Evolutionary conservation across 2,329 filamentous ascomycete genomes (phyloP).

Genomic region (Sphaerulina musiva): DNA sequence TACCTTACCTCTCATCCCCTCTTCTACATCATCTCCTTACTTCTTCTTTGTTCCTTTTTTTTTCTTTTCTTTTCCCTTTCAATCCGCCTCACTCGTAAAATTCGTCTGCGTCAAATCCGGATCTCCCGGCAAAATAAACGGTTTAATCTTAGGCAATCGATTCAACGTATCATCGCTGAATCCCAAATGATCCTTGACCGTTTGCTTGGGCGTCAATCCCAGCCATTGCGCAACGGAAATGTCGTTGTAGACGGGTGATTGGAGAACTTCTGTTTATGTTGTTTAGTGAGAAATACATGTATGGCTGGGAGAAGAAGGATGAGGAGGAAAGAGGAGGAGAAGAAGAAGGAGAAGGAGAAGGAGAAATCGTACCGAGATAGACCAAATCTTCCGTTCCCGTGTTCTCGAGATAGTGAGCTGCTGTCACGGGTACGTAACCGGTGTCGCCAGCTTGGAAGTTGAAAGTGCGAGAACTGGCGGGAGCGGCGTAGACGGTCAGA

Average conservation of each 20-base stretch:
- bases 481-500: conserved; percentile 51
- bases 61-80: not conserved
- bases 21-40: too few relatives aligned
- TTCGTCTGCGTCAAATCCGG: conserved; percentile 35
- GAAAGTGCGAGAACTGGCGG: conserved; percentile 48
- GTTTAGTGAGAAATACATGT: too few relatives aligned
- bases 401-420: conserved; percentile 57
- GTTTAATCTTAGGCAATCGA: conserved; percentile 36
- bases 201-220: conserved; percentile 42
- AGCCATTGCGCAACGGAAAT: conserved; percentile 55
- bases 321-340: too few relatives aligned
- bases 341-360: not conserved
- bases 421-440: conserved; percentile 51
- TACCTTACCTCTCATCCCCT: too few relatives aligned
- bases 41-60: too few relatives aligned
- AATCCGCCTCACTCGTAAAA: conserved; percentile 30
- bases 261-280: conserved; percentile 44
- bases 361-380: conserved; percentile 38
- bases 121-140: conserved; percentile 36
- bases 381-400: conserved; percentile 52
- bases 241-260: conserved; percentile 48
- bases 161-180: conserved; percentile 30
- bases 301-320: not conserved
- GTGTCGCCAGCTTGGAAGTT: conserved; percentile 56
- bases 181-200: conserved; percentile 34